Evolutionary conservation across 140 eudicot species (phyloP), one percentile per base, ranked within the genome.

Genomic region (Senecio squalidus): DNA sequence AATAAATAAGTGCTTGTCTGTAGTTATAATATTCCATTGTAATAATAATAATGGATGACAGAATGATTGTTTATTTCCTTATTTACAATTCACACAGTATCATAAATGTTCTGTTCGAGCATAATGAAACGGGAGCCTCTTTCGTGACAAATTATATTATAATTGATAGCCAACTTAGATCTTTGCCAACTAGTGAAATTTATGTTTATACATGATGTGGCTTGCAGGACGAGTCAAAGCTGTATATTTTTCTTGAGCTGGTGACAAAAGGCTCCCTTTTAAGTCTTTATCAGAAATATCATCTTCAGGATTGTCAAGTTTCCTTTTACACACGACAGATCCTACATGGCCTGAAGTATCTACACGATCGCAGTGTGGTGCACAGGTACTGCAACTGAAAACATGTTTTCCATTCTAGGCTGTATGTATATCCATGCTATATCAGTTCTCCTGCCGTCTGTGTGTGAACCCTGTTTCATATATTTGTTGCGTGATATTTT

Each of bases 201-300:
- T 9, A 46, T 21, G 6, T 45, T 20, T 24, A 9, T 27, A 14
- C 64, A 18, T 30, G 17, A 11, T 66, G 50, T 51, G 60, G 20
- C 58, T 72, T 45, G 68, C 81, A 89, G 97, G 88, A 83, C 40
- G 87, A 78, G 25, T 73, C 84, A 51, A 76, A 70, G 43, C 81
- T 89, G 62, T 89, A 89, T 57, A 89, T 89, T 67, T 89, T 89
- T 74, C 95, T 89, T 63, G 95, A 89, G 84, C 80, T 89, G 51
- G 94, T 83, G 24, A 82, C 86, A n/a, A 72, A 85, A 65, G 95
- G 95, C 39, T 82, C 93, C 47, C 97, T 89, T 54, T 43, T 82
- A 55, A 85, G 75, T 60, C 85, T 89, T 20, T 85, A 85, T 48
- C 84, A 76, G 70, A 81, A 67, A 68, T 85, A 82, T 53, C 62